Evolutionary conservation across 2,329 filamentous ascomycete genomes (phyloP).

Genomic region (Diaporthe vaccinii): DNA sequence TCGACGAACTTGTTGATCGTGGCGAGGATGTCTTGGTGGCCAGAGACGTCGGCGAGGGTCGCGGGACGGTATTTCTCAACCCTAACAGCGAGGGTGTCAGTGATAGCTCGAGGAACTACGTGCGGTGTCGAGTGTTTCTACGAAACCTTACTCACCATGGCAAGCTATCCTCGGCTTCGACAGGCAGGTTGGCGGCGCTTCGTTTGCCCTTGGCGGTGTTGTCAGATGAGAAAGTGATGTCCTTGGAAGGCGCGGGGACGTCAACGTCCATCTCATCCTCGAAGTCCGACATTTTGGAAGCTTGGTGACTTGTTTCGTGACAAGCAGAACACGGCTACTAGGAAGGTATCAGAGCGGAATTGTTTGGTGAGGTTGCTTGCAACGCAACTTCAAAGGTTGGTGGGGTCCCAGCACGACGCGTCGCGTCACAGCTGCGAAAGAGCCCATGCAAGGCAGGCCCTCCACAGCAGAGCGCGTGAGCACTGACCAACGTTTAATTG

Average conservation of each 20-base stretch:
- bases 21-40: constrained; percentile 95
- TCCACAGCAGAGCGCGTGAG: neutral
- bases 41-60: constrained; percentile 91
- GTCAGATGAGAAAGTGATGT: constrained; percentile 79
- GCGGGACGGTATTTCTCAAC: constrained; percentile 97
- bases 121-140: too few relatives aligned
- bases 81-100: constrained; percentile 60
- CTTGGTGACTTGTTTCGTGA: too few relatives aligned
- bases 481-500: constrained; percentile 29
- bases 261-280: constrained; percentile 75
- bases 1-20: constrained; percentile 99
- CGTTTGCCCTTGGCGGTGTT: constrained; percentile 87
- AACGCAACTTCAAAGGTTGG: constrained; percentile 2
- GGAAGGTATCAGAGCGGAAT: neutral
- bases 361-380: constrained; percentile 4
- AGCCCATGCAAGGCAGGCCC: neutral
- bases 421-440: constrained; percentile 11
- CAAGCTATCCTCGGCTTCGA: constrained; percentile 92
- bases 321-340: too few relatives aligned
- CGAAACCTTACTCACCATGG: constrained; percentile 77
- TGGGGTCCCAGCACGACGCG: constrained; percentile 34
- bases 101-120: neutral
- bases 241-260: constrained; percentile 59
- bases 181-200: constrained; percentile 90
- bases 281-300: constrained; percentile 67